Conservation (phyloP, 129 eudicot species). For the Flaveria ramosissima region DNA sequence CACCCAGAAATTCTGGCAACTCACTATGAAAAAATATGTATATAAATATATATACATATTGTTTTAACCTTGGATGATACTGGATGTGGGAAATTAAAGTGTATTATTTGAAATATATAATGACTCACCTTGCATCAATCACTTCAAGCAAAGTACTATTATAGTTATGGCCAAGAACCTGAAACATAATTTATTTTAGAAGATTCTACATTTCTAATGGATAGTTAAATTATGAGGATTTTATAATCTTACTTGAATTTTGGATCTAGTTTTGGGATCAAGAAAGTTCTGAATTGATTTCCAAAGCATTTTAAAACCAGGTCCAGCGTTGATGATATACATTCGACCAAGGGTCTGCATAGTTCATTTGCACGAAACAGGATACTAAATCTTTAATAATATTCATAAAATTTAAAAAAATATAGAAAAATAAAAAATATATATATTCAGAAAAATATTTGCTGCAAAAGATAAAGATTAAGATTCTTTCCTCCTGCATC, state of each 20-base stretch:
- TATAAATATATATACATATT: not conserved
- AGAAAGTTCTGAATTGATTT: conserved; percentile 56
- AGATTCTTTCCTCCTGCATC: no score
- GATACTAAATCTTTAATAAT: not conserved
- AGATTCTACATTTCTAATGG: not conserved
- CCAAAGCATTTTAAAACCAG: conserved; percentile 72
- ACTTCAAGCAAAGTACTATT: conserved; percentile 66
- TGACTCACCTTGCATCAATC: conserved; percentile 61
- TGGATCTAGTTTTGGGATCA: conserved; percentile 67
- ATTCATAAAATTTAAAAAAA: no score
- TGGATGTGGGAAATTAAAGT: not conserved
- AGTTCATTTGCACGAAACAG: not conserved
- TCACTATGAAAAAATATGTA: conserved; percentile 37
- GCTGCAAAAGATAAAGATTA: no score
- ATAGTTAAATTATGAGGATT: no score
- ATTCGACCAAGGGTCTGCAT: conserved; percentile 70
- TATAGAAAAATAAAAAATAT: no score
- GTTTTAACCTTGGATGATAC: not conserved
- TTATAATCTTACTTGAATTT: conserved; percentile 58
- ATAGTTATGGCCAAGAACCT: conserved; percentile 77
- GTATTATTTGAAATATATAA: not conserved
- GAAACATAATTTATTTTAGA: conserved; percentile 1
- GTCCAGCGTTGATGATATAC: conserved; percentile 78
- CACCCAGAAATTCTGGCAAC: conserved; percentile 75
- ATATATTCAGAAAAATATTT: no score